Conservation (phyloP, 257 asterid genomes). For the Scutellaria minor region DNA sequence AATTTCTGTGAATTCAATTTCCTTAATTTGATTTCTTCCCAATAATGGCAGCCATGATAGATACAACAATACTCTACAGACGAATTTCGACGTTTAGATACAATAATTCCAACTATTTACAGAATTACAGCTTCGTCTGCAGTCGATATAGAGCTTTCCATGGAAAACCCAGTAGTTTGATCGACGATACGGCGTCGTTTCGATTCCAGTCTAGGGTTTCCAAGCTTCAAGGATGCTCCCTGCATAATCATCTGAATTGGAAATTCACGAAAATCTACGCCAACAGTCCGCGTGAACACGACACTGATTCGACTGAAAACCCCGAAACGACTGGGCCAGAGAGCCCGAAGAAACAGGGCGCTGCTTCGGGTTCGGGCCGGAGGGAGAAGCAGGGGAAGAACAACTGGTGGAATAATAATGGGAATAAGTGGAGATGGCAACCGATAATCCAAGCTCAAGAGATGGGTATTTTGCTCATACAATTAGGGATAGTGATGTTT, state of each 20-base stretch:
- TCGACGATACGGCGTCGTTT: slow-evolving; percentile 42
- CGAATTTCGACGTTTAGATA: slow-evolving; percentile 56
- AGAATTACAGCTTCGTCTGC: slow-evolving; percentile 41
- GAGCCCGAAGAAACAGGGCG: slow-evolving; percentile 44
- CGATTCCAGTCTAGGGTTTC: slow-evolving; percentile 56
- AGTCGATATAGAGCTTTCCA: slow-evolving; percentile 52
- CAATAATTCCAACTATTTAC: slow-evolving; percentile 43
- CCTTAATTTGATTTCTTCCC: slow-evolving; percentile 3
- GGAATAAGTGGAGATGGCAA: slow-evolving; percentile 81
- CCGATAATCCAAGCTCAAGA: slow-evolving; percentile 91
- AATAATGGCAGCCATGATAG: slow-evolving; percentile 64
- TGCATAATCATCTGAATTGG: slow-evolving; percentile 40
- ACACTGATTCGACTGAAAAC: slow-evolving; percentile 70
- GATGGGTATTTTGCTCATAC: slow-evolving; percentile 81
- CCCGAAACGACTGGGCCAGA: slow-evolving; percentile 60
- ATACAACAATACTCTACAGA: slow-evolving; percentile 54
- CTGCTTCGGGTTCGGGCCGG: slow-evolving; percentile 58
- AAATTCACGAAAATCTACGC: slow-evolving; percentile 56
- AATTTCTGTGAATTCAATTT: slow-evolving; percentile 15
- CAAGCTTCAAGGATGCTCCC: slow-evolving; percentile 39
- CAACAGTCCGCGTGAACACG: slow-evolving; percentile 76
- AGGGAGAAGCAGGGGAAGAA: slow-evolving; percentile 82
- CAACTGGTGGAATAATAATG: slow-evolving; percentile 61
- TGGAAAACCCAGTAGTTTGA: slow-evolving; percentile 39
- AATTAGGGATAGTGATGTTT: slow-evolving; percentile 87